These are phyloP conservation scores for Globisporangium abappressorium DNA, from an alignment of 352 stramenopile species.

Conservation along the genomic window DNA sequence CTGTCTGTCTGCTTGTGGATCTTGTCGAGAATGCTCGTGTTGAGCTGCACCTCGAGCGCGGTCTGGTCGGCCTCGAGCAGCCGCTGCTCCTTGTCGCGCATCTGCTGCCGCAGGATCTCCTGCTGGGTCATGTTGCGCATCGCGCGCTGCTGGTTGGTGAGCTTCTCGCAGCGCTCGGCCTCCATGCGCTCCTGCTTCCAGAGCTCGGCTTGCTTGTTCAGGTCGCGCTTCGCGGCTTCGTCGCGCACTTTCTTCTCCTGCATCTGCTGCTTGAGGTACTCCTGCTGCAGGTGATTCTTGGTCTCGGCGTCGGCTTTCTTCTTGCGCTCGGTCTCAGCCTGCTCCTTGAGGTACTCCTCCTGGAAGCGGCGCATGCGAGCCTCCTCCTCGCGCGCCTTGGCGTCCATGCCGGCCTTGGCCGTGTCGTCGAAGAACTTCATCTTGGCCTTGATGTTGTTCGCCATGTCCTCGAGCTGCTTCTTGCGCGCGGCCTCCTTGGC, in stretches of 20 bases:
- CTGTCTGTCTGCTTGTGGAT: slow-evolving; percentile 52
- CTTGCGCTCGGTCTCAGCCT: slow-evolving; percentile 49
- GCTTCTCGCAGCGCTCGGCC: slow-evolving; percentile 48
- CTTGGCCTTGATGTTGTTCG: slow-evolving; percentile 69
- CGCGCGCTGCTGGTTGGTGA: slow-evolving; percentile 48
- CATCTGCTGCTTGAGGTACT: slow-evolving; percentile 60
- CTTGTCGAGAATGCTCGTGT: slow-evolving; percentile 63
- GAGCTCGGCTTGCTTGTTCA: slow-evolving; percentile 81
- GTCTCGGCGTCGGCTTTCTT: slow-evolving; percentile 52
- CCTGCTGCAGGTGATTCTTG: slow-evolving; percentile 45
- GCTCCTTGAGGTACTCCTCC: slow-evolving; percentile 56
- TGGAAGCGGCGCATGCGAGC: slow-evolving; percentile 60
- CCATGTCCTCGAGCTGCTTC: slow-evolving; percentile 69
- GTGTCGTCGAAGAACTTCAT: slow-evolving; percentile 88
- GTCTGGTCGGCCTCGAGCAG: slow-evolving; percentile 68
- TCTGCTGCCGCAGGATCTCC: slow-evolving; percentile 64
- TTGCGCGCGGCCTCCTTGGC: slow-evolving; percentile 57
- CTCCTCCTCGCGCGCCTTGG: slow-evolving; percentile 63
- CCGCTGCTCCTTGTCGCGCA: slow-evolving; percentile 58
- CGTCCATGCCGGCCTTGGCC: slow-evolving; percentile 61
- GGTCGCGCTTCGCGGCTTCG: slow-evolving; percentile 41
- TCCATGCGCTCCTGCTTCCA: slow-evolving; percentile 67
- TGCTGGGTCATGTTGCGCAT: slow-evolving; percentile 59
- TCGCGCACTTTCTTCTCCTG: slow-evolving; percentile 70
- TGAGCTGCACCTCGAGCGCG: slow-evolving; percentile 68